Conservation (phyloP, 495 filamentous ascomycete genomes). For the Xylaria nigripes region DNA sequence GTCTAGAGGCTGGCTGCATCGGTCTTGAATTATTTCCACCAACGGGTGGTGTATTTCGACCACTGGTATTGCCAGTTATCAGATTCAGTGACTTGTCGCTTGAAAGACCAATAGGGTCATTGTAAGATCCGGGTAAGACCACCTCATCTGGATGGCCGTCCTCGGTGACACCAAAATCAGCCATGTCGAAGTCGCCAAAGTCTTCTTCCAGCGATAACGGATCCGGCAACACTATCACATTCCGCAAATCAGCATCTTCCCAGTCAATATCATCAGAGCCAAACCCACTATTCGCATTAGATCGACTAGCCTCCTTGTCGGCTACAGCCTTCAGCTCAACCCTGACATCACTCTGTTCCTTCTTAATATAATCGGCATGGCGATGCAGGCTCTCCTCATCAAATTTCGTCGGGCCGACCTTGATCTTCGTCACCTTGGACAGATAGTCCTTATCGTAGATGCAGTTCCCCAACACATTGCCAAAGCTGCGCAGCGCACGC, state of each 20-base stretch:
- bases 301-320: conserved; percentile 13
- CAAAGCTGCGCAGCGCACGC: conserved; percentile 81
- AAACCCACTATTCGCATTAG: conserved; percentile 20
- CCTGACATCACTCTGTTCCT: conserved; percentile 34
- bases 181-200: conserved; percentile 56
- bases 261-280: conserved; percentile 24
- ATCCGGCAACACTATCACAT: conserved; percentile 18
- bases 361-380: conserved; percentile 67
- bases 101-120: conserved; percentile 13
- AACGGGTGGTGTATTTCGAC: conserved; percentile 21
- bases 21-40: conserved; percentile 16
- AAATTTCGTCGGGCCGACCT: conserved; percentile 58
- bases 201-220: conserved; percentile 20
- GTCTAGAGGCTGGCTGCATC: conserved; percentile 32
- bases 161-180: conserved; percentile 54
- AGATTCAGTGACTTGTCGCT: conserved; percentile 19
- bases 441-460: conserved; percentile 95
- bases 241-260: conserved; percentile 25
- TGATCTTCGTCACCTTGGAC: conserved; percentile 73
- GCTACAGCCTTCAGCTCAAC: conserved; percentile 33
- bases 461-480: conserved; percentile 94
- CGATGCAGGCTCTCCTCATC: conserved; percentile 69
- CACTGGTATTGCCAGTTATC: conserved; percentile 17
- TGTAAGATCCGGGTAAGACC: conserved; percentile 26
- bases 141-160: conserved; percentile 61